These are phyloP conservation scores for Mycena belliarum DNA, from an alignment of 768 basidiomycete genomes.

Conservation along the genomic window DNA sequence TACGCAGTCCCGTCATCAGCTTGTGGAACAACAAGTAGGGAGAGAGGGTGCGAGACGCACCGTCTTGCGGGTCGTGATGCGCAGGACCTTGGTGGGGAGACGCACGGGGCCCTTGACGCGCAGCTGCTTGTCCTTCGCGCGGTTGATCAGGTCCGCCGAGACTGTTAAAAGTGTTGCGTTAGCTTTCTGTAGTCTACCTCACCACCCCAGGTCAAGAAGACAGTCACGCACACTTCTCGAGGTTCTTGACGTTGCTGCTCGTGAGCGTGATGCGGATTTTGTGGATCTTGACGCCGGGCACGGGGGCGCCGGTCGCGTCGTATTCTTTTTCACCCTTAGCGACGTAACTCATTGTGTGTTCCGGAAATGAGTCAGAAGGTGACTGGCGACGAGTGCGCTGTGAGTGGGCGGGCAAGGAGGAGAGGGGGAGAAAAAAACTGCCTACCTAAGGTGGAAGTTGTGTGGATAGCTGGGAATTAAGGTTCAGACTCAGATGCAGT, in stretches of 20 bases:
- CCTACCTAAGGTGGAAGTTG: slow-evolving; percentile 19
- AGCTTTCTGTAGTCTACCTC: background rate
- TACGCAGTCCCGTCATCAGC: slow-evolving; percentile 31
- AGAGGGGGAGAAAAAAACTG: background rate
- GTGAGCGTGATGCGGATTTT: slow-evolving; percentile 99
- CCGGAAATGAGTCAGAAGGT: slow-evolving; percentile 75
- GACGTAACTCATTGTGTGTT: slow-evolving; percentile 90
- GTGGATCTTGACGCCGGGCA: slow-evolving; percentile 91
- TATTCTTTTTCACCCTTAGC: slow-evolving; percentile 98
- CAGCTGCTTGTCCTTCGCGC: slow-evolving; percentile 99
- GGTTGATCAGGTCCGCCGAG: slow-evolving; percentile 94
- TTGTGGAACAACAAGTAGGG: background rate
- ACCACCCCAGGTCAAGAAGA: too few species aligned
- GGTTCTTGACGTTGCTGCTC: slow-evolving; percentile 94
- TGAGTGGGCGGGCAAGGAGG: background rate
- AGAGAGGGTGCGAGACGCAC: slow-evolving; percentile 54
- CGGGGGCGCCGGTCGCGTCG: slow-evolving; percentile 86
- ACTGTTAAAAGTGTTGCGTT: slow-evolving; percentile 48
- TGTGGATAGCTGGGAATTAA: slow-evolving; percentile 3
- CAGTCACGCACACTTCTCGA: slow-evolving; percentile 90
- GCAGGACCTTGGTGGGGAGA: slow-evolving; percentile 97
- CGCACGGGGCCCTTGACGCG: slow-evolving; percentile 98
- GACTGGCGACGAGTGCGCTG: slow-evolving; percentile 43
- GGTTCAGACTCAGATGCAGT: background rate
- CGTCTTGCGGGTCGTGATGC: slow-evolving; percentile 99